These are phyloP conservation scores for Saturnispora besseyi DNA, from an alignment of 805 yeast genomes.

Conservation along the genomic window DNA sequence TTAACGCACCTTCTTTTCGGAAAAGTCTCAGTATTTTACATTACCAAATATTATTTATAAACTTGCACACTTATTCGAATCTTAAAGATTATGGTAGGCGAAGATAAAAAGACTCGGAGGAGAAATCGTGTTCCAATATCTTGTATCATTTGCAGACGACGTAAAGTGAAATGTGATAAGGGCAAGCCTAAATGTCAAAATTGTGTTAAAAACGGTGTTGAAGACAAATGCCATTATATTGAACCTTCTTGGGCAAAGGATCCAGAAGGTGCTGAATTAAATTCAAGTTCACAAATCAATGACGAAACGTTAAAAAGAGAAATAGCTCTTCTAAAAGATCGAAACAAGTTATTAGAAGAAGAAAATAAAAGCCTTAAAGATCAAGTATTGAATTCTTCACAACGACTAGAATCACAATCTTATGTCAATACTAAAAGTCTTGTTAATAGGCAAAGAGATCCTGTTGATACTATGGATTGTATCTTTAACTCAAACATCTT, in stretches of 20 bases:
- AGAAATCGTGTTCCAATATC: conserved; percentile 33
- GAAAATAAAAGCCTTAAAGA: conserved; percentile 24
- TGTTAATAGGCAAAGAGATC: conserved; percentile 14
- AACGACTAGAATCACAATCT: not conserved
- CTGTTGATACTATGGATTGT: conserved; percentile 26
- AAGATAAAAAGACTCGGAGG: conserved; percentile 23
- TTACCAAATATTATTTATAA: not conserved
- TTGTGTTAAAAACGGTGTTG: conserved; percentile 49
- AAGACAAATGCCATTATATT: conserved; percentile 47
- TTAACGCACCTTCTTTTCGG: not conserved
- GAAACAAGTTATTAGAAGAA: conserved; percentile 17
- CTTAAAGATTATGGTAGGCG: not conserved
- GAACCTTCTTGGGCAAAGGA: conserved; percentile 56
- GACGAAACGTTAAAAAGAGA: conserved; percentile 4
- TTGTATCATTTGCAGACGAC: conserved; percentile 31
- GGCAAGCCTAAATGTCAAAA: conserved; percentile 48
- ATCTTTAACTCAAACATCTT: conserved; percentile 28
- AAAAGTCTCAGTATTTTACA: not conserved
- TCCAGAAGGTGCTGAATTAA: conserved; percentile 25
- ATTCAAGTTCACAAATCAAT: conserved; percentile 15
- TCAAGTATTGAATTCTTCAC: not conserved
- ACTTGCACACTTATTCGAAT: too few relatives aligned
- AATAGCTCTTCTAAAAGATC: conserved; percentile 8
- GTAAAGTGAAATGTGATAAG: conserved; percentile 34
- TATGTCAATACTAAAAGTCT: not conserved